Conservation (phyloP, 2,329 filamentous ascomycete genomes). For the Penicillium sp. region DNA sequence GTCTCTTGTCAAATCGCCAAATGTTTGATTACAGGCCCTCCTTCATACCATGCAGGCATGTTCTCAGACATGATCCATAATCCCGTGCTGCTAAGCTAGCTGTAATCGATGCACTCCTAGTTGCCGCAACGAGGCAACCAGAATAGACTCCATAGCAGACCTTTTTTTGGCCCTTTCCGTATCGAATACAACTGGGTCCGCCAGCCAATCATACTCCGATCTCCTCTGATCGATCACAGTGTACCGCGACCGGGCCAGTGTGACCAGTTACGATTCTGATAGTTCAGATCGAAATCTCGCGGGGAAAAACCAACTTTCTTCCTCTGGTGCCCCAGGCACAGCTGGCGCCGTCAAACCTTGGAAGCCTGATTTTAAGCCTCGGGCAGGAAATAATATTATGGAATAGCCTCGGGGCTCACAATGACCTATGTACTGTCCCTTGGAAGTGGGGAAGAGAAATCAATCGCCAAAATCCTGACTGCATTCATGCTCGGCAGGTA, state of each 20-base stretch:
- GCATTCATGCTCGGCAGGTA: constrained; percentile 21
- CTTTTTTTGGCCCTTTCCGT: neutral
- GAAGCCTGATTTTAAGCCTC: neutral
- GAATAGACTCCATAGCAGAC: neutral
- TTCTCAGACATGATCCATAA: neutral
- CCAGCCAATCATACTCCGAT: constrained; percentile 15
- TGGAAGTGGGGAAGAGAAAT: constrained; percentile 5
- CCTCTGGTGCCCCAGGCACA: neutral
- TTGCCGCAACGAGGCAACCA: constrained; percentile 11
- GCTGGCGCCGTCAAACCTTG: neutral
- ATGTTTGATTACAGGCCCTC: neutral
- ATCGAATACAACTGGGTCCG: constrained; percentile 11
- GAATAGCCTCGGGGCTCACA: neutral
- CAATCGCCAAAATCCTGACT: constrained; percentile 11
- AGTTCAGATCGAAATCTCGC: constrained; percentile 25
- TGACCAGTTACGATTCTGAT: constrained; percentile 23
- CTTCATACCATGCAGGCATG: neutral
- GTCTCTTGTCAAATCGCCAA: neutral
- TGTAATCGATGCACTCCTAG: constrained; percentile 2
- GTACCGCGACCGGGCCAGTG: constrained; percentile 16
- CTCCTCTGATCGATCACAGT: constrained; percentile 15
- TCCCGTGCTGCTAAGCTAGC: neutral
- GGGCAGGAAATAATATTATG: neutral
- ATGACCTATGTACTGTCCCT: neutral
- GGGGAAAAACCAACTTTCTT: constrained; percentile 15